phyloP scores from a whole-genome alignment of 1,284 basidiomycete genomes.

The Neotropicomus parvogracilis region DNA sequence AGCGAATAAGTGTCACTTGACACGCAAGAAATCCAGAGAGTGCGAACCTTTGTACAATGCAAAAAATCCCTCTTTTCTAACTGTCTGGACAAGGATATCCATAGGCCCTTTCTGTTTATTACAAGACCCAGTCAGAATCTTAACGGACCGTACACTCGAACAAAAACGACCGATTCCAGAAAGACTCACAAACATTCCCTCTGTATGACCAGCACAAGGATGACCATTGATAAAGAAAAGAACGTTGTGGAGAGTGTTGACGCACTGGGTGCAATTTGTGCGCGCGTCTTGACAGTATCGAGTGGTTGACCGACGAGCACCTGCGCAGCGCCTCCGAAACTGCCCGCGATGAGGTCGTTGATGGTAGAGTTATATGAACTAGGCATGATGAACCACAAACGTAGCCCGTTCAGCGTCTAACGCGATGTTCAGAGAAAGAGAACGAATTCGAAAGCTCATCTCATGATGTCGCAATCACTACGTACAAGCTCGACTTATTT shows the following conservation, averaged over 20 bases:
- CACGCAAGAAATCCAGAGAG: not conserved
- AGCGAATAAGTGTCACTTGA: not conserved
- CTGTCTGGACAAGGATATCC: constrained; percentile 80
- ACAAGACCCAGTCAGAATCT: not conserved
- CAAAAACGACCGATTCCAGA: not conserved
- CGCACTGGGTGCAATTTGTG: constrained; percentile 73
- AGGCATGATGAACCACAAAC: constrained; percentile 12
- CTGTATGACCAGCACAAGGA: constrained; percentile 34
- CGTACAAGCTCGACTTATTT: not conserved
- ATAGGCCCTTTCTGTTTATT: constrained; percentile 77
- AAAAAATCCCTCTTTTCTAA: constrained; percentile 84
- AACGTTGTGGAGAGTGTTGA: constrained; percentile 10
- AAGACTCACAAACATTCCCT: constrained; percentile 74
- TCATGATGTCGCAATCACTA: constrained; percentile 10
- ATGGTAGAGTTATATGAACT: constrained; percentile 43
- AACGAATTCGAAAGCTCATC: not conserved
- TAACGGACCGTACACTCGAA: not conserved
- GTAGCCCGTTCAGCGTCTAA: not conserved
- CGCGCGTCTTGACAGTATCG: constrained; percentile 84
- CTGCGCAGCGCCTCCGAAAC: constrained; percentile 73
- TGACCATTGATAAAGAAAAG: not conserved
- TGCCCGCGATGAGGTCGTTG: constrained; percentile 76
- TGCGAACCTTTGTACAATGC: constrained; percentile 85
- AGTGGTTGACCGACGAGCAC: constrained; percentile 86
- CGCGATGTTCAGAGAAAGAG: not conserved